Percentiles rank a stretch among this genome's conserved stretches.
Conservation (phyloP, 495 filamentous ascomycete species). For the Penicillium egyptiacum region DNA sequence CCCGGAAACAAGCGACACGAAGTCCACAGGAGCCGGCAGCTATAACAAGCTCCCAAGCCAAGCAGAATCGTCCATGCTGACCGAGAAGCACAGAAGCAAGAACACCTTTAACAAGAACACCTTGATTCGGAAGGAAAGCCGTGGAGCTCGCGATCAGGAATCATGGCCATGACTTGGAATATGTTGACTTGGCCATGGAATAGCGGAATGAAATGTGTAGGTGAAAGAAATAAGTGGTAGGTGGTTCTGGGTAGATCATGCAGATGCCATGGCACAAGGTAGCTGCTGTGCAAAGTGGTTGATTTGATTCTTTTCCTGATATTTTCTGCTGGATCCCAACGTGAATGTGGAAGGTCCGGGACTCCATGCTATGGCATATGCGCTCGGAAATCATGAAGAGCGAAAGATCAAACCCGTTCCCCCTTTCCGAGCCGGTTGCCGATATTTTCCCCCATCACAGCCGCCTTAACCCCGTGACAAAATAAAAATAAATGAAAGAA, state of each 20-base stretch:
- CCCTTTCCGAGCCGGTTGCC: conserved; percentile 1
- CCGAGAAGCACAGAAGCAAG: conserved; percentile 18
- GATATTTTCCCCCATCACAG: not conserved
- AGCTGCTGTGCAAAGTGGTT: not conserved
- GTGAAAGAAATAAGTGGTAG: conserved; percentile 8
- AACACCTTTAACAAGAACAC: conserved; percentile 25
- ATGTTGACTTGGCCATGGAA: not conserved
- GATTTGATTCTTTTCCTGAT: conserved; percentile 9
- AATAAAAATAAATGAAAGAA: conserved; percentile 19
- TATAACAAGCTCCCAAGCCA: conserved; percentile 4
- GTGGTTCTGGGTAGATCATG: conserved; percentile 4
- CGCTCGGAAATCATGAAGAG: conserved; percentile 22
- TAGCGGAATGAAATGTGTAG: not conserved
- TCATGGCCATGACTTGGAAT: not conserved
- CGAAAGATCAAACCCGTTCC: conserved; percentile 6
- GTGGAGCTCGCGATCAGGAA: conserved; percentile 9
- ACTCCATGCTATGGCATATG: conserved; percentile 27
- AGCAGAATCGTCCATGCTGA: not conserved
- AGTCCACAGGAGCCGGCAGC: not conserved
- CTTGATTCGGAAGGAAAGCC: conserved; percentile 10
- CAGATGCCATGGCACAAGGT: not conserved
- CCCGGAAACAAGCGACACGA: conserved; percentile 21
- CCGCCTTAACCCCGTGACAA: conserved; percentile 1
- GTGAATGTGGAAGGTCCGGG: not conserved
- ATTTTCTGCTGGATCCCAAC: conserved; percentile 2